phyloP scores from a whole-genome alignment of 495 filamentous ascomycete species.

The Penicillium goetzii region DNA sequence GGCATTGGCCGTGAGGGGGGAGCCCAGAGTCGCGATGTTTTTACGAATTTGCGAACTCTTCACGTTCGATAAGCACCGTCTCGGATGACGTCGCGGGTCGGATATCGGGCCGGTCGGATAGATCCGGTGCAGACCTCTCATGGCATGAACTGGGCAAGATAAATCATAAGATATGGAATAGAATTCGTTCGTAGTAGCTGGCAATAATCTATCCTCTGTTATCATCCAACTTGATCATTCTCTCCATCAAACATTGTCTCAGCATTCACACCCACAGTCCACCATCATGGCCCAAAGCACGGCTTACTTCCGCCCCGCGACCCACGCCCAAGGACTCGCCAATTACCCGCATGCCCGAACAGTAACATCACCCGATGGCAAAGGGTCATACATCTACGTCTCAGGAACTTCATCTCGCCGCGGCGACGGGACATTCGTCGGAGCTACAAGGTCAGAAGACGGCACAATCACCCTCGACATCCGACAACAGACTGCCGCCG shows the following conservation, averaged over 20 bases:
- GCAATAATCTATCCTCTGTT: neutral
- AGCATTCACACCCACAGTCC: neutral
- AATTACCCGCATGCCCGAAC: constrained; percentile 41
- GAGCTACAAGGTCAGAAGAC: constrained; percentile 32
- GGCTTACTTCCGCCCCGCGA: constrained; percentile 34
- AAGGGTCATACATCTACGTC: constrained; percentile 35
- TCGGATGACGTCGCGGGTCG: neutral
- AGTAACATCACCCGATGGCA: constrained; percentile 18
- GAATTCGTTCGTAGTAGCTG: neutral
- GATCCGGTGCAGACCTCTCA: neutral
- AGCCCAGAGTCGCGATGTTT: neutral
- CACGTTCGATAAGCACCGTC: neutral
- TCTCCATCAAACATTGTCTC: neutral
- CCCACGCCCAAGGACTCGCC: constrained; percentile 35
- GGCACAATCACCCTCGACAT: constrained; percentile 35
- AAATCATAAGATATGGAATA: neutral
- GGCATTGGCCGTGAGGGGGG: neutral
- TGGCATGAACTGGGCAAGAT: neutral
- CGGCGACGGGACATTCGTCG: constrained; percentile 31
- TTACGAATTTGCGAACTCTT: neutral
- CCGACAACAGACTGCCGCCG: constrained; percentile 37
- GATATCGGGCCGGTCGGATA: neutral
- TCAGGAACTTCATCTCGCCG: constrained; percentile 36
- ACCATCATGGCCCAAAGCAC: constrained; percentile 31
- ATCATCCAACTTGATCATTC: neutral